Base-by-base conservation (phyloP, 805 yeast genomes). In the Kodamaea kaohsiungensis region DNA sequence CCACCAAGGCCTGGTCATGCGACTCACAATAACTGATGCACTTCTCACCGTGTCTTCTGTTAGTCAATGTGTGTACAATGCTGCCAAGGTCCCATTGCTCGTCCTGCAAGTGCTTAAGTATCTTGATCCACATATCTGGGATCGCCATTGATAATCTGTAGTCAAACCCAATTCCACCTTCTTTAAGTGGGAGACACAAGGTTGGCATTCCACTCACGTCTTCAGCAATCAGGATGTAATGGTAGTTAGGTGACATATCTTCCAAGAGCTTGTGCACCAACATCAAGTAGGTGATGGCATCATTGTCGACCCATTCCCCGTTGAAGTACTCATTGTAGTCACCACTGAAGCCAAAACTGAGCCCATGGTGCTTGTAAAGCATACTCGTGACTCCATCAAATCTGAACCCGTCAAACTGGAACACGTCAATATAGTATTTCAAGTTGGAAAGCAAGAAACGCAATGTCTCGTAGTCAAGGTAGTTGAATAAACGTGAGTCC, bases 151-250 rank as follows among this genome's bases (percentile, higher is more conserved):
- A 95, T 52, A 93, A 78, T 58, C 98, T 79, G 70, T 93, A 93
- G 68, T 92, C 95, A 65, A 93, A 93, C 0, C 98, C 99, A 57
- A 88, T 86, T 54, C 99, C 99, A 48, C 98, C 98, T 19, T 75
- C 67, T 0, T 61, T 51, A 49, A 89, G 79, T 5, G 95, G 86
- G 53, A 89, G 70, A 70, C 98, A 93, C 53, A 95, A 74, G 1
- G 98, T 91, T 35, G 99, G 99, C 87, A 93, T 93, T 9, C 99
- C 99, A 49, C 95, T 87, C 47, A 93, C 99, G 68, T 93, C 99
- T 70, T 93, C 99, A 2, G 98, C 98, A 60, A 93, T 88, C 1
- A 96, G 83, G 8, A 88, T 81, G 60, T 88, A 84, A 52, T 78
- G 73, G 54, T 64, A 69, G 22, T 61, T 52, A 37, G 69, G 60